Percentiles rank a stretch among this genome's conserved stretches.
phyloP scores from a whole-genome alignment of 768 basidiomycete species.

The Jaapia argillacea region DNA sequence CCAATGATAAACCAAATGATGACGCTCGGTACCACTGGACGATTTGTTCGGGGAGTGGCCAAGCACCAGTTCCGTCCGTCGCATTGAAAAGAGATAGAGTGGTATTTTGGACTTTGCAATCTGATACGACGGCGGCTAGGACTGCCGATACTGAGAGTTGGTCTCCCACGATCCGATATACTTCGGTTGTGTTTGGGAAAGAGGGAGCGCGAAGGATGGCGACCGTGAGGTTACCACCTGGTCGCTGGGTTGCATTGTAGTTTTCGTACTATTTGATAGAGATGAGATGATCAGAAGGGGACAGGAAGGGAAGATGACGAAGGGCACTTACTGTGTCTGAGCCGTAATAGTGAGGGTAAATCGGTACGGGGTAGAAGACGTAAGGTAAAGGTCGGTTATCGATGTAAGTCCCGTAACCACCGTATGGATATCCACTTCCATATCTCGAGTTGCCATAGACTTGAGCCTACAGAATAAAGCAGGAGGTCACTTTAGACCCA shows the following conservation, averaged over 20 bases:
- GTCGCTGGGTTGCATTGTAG: not conserved
- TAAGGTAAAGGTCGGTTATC: slow-evolving; percentile 2
- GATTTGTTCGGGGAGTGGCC: not conserved
- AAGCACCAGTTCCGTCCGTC: not conserved
- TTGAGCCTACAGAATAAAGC: not conserved
- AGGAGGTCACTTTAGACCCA: not conserved
- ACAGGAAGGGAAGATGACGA: not conserved
- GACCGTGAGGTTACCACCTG: not conserved
- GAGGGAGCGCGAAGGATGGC: not conserved
- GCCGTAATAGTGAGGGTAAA: not conserved
- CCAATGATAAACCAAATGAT: slow-evolving; percentile 13
- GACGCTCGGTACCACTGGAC: slow-evolving; percentile 19
- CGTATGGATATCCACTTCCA: slow-evolving; percentile 5
- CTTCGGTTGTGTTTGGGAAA: not conserved
- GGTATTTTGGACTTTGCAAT: not conserved
- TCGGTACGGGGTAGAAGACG: slow-evolving; percentile 1
- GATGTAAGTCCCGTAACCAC: slow-evolving; percentile 1
- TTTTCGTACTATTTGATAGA: not conserved
- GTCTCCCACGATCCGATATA: slow-evolving; percentile 4
- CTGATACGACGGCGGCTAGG: not conserved
- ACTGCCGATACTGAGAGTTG: slow-evolving; percentile 1
- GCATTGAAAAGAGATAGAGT: not conserved
- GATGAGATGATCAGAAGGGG: not conserved
- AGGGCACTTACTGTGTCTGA: not conserved
- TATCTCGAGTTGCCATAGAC: slow-evolving; percentile 1